Base-by-base conservation (phyloP, 805 yeast genomes). In the Tetrapisispora iriomotensis region DNA sequence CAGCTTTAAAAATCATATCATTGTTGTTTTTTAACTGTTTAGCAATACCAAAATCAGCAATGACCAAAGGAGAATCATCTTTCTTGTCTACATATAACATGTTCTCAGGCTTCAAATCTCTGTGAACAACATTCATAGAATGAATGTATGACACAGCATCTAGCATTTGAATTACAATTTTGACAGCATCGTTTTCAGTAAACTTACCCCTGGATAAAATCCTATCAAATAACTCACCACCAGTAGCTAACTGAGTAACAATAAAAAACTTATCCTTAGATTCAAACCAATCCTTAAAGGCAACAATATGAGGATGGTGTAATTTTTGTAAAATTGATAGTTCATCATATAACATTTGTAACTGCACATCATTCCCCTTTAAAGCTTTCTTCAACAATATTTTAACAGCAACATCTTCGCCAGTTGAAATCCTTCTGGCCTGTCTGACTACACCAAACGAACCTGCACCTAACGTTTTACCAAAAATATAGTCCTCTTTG, bases 41-140 rank as follows among this genome's bases (percentile, higher is more conserved):
- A 25, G 97, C 96, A 45, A 90, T 92, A 36, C 98, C 98, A 61
- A 90, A 90, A 64, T 90, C 98, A 1, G 96, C 96, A 46, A 90
- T 67, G 9, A 88, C 96, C 26, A 90, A 69, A 39, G 75, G 77
- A 8, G 94, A 79, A 45, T 77, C 70, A 12, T 68, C 72, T n/a
- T 68, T 75, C 5, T 60, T 56, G 7, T 66, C 65, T 36, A 84
- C 62, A 56, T 85, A 88, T 35, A 90, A 68, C 34, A 90, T 72
- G 61, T 90, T 90, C 58, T 90, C 98, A 3, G 97, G 97, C 62
- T 90, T 90, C 53, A 90, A 71, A 59, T 90, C 97, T 43, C 97
- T 72, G 60, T 90, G 98, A 8, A 90, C 96, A 53, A 90, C 82
- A 59, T 87, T 75, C 45, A 65, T 61, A 20, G 65, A 60, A 57